Evolutionary conservation across 257 asterid species (phyloP), one percentile per base, ranked within the genome.

Genomic region (Gentiana dahurica): DNA sequence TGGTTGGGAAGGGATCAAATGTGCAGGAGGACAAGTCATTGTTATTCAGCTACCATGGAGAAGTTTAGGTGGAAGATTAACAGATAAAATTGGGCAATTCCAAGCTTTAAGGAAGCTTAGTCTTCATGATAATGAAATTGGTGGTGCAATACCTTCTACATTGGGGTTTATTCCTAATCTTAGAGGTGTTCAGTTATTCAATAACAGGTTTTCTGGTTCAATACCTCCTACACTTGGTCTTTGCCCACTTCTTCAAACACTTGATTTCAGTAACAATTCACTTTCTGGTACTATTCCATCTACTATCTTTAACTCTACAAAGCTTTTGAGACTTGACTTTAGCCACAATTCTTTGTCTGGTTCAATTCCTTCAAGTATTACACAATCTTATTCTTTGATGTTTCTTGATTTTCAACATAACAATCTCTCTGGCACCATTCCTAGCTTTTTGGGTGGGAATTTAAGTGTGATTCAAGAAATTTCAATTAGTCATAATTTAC

Each of bases 1-100:
- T 53, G 66, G 71, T 6, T 88, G 99, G 99, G 61, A 49, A 34
- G 99, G 99, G 32, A 85, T 92, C 44, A 92, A 92, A 63, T 88
- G 99, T 70, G 95, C 99, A 51, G 78, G 76, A 43, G 99, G 97
- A 6, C 93, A 88, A 57, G 97, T 92, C 45, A 92, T 92, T 4
- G 95, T 92, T 0, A 85, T 92, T 45, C 95, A 88, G 81, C 95
- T 92, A 3, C 99, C 99, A 1, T 92, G 97, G 97, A 72, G 80
- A 54, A 84, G 92, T 0, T 67, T 92, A 52, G 79, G 87, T 55
- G 99, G 99, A 35, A 74, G 80, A 62, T 59, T 92, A 54, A 81
- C 91, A 3, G 82, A 78, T 6, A 82, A 77, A n/a, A 79, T 92
- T 39, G 91, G 89, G 15, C 94, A 88, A 49, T 84, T 92, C 50